A percentile compares a stretch with the other conserved stretches of the same genome.
Evolutionary conservation across 2,329 filamentous ascomycete genomes (phyloP).

Genomic region (Grosmannia huntii): DNA sequence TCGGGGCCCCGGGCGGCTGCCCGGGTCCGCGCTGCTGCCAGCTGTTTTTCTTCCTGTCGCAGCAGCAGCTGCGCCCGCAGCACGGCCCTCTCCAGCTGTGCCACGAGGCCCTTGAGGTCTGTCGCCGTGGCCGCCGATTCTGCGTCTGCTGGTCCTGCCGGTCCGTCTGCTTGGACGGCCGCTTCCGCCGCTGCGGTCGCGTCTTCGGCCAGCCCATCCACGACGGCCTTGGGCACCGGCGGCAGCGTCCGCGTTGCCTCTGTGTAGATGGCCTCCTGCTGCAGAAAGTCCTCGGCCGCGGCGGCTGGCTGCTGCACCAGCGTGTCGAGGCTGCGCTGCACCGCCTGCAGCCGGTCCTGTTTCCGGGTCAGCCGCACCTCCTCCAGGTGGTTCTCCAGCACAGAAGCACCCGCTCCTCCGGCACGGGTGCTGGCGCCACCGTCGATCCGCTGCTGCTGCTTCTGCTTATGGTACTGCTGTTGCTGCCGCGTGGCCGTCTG

Average conservation of each 20-base stretch:
- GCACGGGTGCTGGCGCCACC: not conserved
- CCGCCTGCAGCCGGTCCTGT: constrained; percentile 32
- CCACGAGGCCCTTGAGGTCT: constrained; percentile 34
- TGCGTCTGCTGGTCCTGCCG: not conserved
- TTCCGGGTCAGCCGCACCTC: constrained; percentile 39
- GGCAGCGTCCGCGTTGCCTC: constrained; percentile 29
- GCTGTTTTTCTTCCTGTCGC: constrained; percentile 41
- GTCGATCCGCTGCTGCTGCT: not conserved
- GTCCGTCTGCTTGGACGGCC: not conserved
- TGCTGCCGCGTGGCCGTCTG: constrained; percentile 10
- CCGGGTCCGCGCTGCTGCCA: constrained; percentile 32
- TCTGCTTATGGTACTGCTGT: not conserved
- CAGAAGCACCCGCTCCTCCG: not conserved
- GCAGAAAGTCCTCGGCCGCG: constrained; percentile 30
- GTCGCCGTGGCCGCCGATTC: constrained; percentile 16
- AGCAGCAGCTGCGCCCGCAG: constrained; percentile 45
- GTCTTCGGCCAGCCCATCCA: constrained; percentile 35
- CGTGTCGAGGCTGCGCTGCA: constrained; percentile 38
- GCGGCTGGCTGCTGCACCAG: constrained; percentile 35
- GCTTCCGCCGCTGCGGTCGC: constrained; percentile 14
- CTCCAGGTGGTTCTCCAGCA: constrained; percentile 38
- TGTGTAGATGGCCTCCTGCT: constrained; percentile 33
- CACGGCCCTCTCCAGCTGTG: constrained; percentile 43
- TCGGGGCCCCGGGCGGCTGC: constrained; percentile 12
- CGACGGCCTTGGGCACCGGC: constrained; percentile 36